These are phyloP conservation scores for Nitzschia inconspicua DNA, from an alignment of 108 stramenopile species.

Conservation along the genomic window DNA sequence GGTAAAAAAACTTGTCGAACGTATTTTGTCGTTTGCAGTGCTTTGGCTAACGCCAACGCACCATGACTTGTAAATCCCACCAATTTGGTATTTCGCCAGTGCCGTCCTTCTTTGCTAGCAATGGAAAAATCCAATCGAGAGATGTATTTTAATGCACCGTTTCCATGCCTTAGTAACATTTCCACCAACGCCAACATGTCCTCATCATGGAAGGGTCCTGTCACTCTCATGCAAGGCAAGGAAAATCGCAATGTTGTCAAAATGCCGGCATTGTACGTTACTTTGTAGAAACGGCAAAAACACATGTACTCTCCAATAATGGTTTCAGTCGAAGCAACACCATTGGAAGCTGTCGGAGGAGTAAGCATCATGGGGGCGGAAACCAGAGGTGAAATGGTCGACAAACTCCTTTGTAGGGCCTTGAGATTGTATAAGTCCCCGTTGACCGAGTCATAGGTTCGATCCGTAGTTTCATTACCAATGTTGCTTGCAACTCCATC, in stretches of 20 bases:
- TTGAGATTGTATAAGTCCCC: slow-evolving; percentile 21
- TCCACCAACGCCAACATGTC: slow-evolving; percentile 78
- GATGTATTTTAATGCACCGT: slow-evolving; percentile 52
- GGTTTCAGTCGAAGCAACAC: no score
- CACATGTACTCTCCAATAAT: slow-evolving; percentile 61
- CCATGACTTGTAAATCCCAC: slow-evolving; percentile 72
- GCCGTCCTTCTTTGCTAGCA: slow-evolving; percentile 43
- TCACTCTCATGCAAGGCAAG: slow-evolving; percentile 61
- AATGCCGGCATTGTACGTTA: slow-evolving; percentile 61
- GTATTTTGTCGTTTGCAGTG: slow-evolving; percentile 44
- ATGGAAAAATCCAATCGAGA: slow-evolving; percentile 67
- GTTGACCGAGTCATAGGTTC: background rate
- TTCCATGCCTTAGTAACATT: slow-evolving; percentile 60
- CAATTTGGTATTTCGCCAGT: background rate
- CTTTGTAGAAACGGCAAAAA: slow-evolving; percentile 59
- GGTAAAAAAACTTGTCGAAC: slow-evolving; percentile 62
- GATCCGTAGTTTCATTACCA: background rate
- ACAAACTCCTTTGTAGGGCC: background rate
- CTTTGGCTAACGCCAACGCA: slow-evolving; percentile 66
- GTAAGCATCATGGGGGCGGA: slow-evolving; percentile 16
- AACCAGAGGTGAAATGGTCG: slow-evolving; percentile 21
- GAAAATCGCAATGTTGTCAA: slow-evolving; percentile 62
- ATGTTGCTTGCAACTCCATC: background rate
- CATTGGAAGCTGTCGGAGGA: background rate
- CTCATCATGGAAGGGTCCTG: slow-evolving; percentile 71